Base-by-base conservation (phyloP, 164 flowering plant species). In the Vitis labrusca region DNA sequence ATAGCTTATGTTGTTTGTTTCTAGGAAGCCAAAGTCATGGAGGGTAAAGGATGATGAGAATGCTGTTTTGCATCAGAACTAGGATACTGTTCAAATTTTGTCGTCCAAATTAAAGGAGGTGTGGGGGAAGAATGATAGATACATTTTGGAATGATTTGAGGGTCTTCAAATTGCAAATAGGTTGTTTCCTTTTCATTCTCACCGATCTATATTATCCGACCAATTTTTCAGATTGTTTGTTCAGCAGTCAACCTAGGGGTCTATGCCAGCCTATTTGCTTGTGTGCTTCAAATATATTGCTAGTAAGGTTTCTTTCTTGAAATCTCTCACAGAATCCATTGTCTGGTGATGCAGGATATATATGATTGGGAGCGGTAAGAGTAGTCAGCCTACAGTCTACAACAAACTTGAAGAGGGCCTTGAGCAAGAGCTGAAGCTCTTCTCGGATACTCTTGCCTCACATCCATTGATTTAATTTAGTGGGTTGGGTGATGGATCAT, bases 351-450 rank as follows among this genome's bases (percentile, higher is more conserved):
- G 66, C 70, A 66, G 75, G 66, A 72, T 72, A 7, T 9, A 15
- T 66, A 52, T 13, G 53, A 72, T 11, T 50, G 75, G 75, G 70
- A 59, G n/a, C 69, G 60, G n/a, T 72, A 27, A 66, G 55, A 48
- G 49, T 1, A 54, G 50, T 23, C 44, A 5, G 44, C 2, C 44
- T 37, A 37, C 44, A 37, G 44, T 10, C 61, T 11, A 59, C 10
- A 12, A 10, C 14, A 59, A 37, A 23, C 37, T 7, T 10, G 27
- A 10, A 59, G 61, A 8, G 37, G 32, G 58, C 27, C 10, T 11
- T 15, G 56, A n/a, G 15, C 6, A 15, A 51, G 54, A 51, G 54
- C 54, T 51, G 4, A 12, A 4, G 14, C 54, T 10, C 11, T 5
- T 53, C 7, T 14, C 6, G 16, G 16, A 53, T 13, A 10, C 14